Evolutionary conservation across 2,329 filamentous ascomycete species (phyloP).

Genomic region (Talaromyces sp.): DNA sequence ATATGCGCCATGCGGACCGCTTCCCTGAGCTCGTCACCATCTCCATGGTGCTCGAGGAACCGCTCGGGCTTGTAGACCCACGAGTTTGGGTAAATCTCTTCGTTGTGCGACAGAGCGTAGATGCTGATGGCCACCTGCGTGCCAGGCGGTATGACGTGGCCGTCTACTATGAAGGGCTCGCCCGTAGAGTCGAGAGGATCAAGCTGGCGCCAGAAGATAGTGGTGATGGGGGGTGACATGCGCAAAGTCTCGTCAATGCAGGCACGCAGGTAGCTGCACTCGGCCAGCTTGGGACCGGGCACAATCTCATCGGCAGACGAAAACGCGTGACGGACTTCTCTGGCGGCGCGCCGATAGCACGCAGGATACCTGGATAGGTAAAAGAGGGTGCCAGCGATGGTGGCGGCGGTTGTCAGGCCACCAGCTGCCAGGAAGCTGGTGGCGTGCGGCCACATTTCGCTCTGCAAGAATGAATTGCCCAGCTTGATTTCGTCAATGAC

Average conservation of each 20-base stretch:
- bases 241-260: slow-evolving; percentile 1
- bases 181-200: background rate
- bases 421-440: too few relatives aligned
- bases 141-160: background rate
- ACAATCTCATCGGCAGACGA: too few relatives aligned
- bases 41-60: background rate
- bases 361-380: too few relatives aligned
- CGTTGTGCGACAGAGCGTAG: background rate
- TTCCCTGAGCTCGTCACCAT: background rate
- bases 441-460: too few relatives aligned
- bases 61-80: background rate
- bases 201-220: background rate
- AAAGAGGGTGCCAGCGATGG: background rate
- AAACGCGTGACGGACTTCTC: too few relatives aligned
- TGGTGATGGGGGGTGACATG: background rate
- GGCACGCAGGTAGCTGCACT: background rate
- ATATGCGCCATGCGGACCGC: background rate
- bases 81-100: background rate
- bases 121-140: background rate
- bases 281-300: too few relatives aligned
- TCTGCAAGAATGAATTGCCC: too few relatives aligned
- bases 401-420: background rate
- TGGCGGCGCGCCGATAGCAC: too few relatives aligned
- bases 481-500: too few relatives aligned
- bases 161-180: background rate